phyloP scores from a whole-genome alignment of 371 early-diverging fungal genomes.

The Chytridium lagenaria region DNA sequence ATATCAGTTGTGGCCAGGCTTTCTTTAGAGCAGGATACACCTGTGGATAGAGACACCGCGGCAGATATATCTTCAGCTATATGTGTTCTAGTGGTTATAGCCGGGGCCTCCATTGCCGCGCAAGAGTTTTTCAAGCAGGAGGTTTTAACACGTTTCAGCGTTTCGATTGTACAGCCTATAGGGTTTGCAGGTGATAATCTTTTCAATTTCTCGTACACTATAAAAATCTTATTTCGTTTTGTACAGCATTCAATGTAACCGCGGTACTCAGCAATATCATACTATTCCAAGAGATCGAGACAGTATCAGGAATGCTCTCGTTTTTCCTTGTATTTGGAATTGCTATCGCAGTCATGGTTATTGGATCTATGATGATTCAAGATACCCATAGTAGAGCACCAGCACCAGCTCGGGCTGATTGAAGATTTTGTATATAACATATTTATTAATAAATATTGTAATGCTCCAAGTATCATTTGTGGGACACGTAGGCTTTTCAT shows the following conservation, averaged over 20 bases:
- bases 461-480: no score
- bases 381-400: background rate
- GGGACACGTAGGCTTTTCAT: no score
- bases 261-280: conserved; percentile 41
- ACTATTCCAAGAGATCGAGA: conserved; percentile 39
- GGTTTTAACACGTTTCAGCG: conserved; percentile 40
- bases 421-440: no score
- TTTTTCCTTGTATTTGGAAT: conserved; percentile 33
- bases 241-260: conserved; percentile 37
- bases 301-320: background rate
- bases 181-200: conserved; percentile 47
- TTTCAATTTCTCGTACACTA: background rate
- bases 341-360: conserved; percentile 31
- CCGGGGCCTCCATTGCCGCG: conserved; percentile 30
- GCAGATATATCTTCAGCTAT: conserved; percentile 27
- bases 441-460: no score
- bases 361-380: conserved; percentile 29
- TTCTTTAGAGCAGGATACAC: conserved; percentile 4
- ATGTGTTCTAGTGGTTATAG: conserved; percentile 25
- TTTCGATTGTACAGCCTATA: conserved; percentile 43
- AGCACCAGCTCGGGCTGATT: background rate
- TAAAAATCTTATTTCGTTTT: background rate
- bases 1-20: conserved; percentile 33
- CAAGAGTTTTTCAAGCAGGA: conserved; percentile 51
- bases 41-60: background rate